Evolutionary conservation across 352 stramenopile species (phyloP).

Genomic region (Thalassiosira mediterranea): DNA sequence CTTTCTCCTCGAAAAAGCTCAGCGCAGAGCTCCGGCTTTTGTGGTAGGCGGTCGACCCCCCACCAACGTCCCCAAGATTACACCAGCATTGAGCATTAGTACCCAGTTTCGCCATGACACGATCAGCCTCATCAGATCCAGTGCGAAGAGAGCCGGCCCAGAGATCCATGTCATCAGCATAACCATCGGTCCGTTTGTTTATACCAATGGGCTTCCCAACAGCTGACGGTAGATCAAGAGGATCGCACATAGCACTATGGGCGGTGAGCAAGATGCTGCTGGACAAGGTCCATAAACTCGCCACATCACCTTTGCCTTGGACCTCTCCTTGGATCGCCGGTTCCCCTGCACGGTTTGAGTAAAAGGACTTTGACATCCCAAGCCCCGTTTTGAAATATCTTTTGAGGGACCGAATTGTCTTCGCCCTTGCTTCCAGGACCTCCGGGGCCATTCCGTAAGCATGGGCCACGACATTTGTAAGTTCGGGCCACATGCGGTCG

Average conservation of each 20-base stretch:
- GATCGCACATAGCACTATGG: not conserved
- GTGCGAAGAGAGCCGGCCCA: not conserved
- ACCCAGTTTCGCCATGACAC: not conserved
- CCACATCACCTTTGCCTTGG: conserved; percentile 14
- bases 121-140: not conserved
- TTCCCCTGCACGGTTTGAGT: not conserved
- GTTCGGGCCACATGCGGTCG: not conserved
- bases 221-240: not conserved
- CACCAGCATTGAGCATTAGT: conserved; percentile 3
- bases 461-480: not conserved
- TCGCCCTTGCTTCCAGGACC: not conserved
- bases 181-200: not conserved
- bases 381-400: conserved; percentile 2
- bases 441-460: not conserved
- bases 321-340: not conserved
- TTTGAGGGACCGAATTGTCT: not conserved
- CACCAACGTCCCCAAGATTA: not conserved
- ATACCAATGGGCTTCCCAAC: not conserved
- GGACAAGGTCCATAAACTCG: not conserved
- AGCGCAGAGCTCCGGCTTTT: conserved; percentile 10
- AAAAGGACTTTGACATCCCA: not conserved
- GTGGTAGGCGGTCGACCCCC: conserved; percentile 3
- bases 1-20: not conserved
- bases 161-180: not conserved
- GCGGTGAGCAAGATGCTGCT: not conserved